phyloP scores from a whole-genome alignment of 768 basidiomycete species.

The Tricholomella constricta region DNA sequence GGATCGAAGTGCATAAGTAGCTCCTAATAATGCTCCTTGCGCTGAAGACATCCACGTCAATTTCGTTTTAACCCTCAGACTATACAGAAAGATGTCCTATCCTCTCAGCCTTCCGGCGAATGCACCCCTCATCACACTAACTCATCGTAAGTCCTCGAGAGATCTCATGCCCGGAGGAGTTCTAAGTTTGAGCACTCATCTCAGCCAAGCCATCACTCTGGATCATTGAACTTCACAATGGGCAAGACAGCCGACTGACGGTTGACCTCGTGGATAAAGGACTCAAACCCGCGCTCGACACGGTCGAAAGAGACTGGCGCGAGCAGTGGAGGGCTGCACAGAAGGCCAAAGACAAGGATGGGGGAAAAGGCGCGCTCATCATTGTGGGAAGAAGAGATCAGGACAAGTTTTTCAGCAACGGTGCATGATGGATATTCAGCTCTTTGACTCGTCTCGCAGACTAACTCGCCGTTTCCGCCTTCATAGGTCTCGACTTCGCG shows the following conservation, averaged over 20 bases:
- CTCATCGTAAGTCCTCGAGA: conserved; percentile 50
- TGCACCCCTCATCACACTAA: conserved; percentile 63
- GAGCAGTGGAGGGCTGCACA: conserved; percentile 47
- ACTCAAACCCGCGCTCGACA: conserved; percentile 69
- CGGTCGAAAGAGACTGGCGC: conserved; percentile 74
- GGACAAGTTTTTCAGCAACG: conserved; percentile 90
- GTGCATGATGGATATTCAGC: conserved; percentile 32
- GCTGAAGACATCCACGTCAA: neutral
- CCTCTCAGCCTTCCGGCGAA: conserved; percentile 51
- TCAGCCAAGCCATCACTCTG: conserved; percentile 63
- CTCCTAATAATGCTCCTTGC: too few relatives aligned
- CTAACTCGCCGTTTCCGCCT: neutral
- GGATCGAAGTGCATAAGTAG: too few relatives aligned
- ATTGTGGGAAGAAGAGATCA: conserved; percentile 75
- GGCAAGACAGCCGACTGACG: conserved; percentile 71
- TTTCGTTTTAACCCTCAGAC: neutral
- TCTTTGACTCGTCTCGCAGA: neutral
- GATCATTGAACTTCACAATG: conserved; percentile 83
- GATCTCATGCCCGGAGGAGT: neutral
- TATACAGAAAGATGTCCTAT: conserved; percentile 40
- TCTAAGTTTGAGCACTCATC: neutral
- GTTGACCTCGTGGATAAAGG: conserved; percentile 56
- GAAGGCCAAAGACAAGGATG: conserved; percentile 46
- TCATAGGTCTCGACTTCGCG: conserved; percentile 63
- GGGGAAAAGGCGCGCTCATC: conserved; percentile 69